Base-by-base conservation (phyloP, 768 basidiomycete species). In the Collybia nuda region DNA sequence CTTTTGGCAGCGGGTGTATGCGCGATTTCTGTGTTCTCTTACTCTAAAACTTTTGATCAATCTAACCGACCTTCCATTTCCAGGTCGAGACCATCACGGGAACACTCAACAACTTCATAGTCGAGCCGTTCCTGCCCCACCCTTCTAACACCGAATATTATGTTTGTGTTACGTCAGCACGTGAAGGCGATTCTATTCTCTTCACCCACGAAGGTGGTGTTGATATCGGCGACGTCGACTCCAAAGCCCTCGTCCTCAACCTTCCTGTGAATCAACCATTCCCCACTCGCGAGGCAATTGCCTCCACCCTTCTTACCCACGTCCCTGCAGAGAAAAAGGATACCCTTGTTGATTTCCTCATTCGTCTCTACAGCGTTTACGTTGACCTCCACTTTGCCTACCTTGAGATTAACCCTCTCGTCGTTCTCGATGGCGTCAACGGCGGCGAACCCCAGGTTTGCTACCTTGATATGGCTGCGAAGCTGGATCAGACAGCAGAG, bases 141-240 rank as follows among this genome's bases (percentile, higher is more conserved):
- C 86, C 92, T 2, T 83, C 91, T 46, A 80, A 93, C 66, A 89
- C 93, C 52, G 97, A 98, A 69, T 98, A 92, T 76, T 99, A 98
- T 69, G 90, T 99, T 65, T 98, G 96, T 75, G 90, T 99, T 73
- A 98, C 86, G 72, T 98, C 96, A 14, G 86, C 81, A 21, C 91
- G 97, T 55, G 89, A 96, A 64, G 93, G 91, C 50, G 97, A 99
- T 65, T 80, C 85, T 44, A 98, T 99, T 68, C 90, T 98, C 67
- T 99, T 98, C 82, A 97, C 94, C 26, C 94, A 97, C 69, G 94
- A 98, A 66, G 97, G 97, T 56, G 97, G 97, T 78, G 93, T 99
- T 44, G 97, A 99, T 61, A 86, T 98, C 56, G 97, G 97, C 56
- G 95, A 99, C 70, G 97, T 98, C 65, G 94, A 99, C 61, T 88